phyloP scores from a whole-genome alignment of 495 filamentous ascomycete species.

The Aspergillus haitiensis region DNA sequence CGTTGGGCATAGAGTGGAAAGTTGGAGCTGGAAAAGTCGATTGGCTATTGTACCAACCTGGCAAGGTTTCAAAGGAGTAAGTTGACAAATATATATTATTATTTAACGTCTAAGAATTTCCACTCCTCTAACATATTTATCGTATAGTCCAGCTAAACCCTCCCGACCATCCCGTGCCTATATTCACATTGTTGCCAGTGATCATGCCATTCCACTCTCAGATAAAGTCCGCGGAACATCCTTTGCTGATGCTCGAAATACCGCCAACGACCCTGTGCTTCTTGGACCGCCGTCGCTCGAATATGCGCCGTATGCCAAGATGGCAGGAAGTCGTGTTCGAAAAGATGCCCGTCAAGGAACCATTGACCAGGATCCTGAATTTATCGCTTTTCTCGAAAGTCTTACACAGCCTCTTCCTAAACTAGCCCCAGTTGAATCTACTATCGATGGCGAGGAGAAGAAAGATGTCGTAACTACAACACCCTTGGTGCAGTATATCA shows the following conservation, averaged over 20 bases:
- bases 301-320: constrained; percentile 77
- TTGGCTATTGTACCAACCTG: constrained; percentile 73
- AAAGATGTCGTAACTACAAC: constrained; percentile 73
- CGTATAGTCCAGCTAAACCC: constrained; percentile 67
- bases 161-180: constrained; percentile 78
- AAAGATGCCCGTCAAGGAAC: constrained; percentile 86
- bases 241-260: constrained; percentile 74
- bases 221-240: constrained; percentile 62
- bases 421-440: constrained; percentile 48
- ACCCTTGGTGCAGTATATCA: constrained; percentile 84
- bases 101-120: not conserved
- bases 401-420: constrained; percentile 74
- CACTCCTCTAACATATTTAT: not conserved
- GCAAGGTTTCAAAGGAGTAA: constrained; percentile 88
- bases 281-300: constrained; percentile 76
- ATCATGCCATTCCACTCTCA: constrained; percentile 59
- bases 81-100: constrained; percentile 18
- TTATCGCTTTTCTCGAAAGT: constrained; percentile 86
- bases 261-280: constrained; percentile 64
- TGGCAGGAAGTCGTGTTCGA: constrained; percentile 66
- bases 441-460: constrained; percentile 54
- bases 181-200: constrained; percentile 65
- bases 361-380: constrained; percentile 93
- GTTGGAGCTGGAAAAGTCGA: constrained; percentile 76
- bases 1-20: constrained; percentile 83